A percentile compares a stretch with the other conserved stretches of the same genome.
Evolutionary conservation across 169 alveolate genomes (phyloP).

Genomic region (Eimeria zaria): DNA sequence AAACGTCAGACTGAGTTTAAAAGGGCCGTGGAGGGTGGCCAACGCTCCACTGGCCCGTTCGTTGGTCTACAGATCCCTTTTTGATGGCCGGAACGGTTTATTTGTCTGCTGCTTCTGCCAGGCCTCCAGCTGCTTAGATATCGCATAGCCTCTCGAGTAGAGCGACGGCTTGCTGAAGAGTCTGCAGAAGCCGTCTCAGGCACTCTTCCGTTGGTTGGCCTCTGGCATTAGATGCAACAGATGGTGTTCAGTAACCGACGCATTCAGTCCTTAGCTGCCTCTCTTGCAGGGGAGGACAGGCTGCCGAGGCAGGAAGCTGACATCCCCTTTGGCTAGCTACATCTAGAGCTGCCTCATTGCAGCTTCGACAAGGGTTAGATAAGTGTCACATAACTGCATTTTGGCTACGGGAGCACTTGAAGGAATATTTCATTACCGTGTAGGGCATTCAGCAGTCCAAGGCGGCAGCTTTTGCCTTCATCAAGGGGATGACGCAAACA

Average conservation of each 20-base stretch:
- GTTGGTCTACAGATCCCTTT: not conserved
- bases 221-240: not conserved
- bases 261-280: not conserved
- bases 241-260: not conserved
- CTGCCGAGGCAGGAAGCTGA: not conserved
- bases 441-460: not conserved
- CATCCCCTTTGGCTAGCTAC: not conserved
- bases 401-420: not conserved
- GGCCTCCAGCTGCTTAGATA: not conserved
- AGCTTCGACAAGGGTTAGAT: not conserved
- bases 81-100: not conserved
- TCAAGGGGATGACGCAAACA: not conserved
- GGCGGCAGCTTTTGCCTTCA: not conserved
- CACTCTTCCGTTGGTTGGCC: not conserved
- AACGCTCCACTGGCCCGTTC: not conserved
- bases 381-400: not conserved
- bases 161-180: not conserved
- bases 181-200: not conserved
- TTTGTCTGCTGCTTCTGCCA: not conserved
- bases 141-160: not conserved
- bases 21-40: not conserved
- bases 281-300: not conserved
- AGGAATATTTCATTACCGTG: not conserved
- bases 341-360: not conserved
- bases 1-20: not conserved